These are phyloP conservation scores for Cubamyces sp. DNA, from an alignment of 768 basidiomycete genomes.

Conservation along the genomic window DNA sequence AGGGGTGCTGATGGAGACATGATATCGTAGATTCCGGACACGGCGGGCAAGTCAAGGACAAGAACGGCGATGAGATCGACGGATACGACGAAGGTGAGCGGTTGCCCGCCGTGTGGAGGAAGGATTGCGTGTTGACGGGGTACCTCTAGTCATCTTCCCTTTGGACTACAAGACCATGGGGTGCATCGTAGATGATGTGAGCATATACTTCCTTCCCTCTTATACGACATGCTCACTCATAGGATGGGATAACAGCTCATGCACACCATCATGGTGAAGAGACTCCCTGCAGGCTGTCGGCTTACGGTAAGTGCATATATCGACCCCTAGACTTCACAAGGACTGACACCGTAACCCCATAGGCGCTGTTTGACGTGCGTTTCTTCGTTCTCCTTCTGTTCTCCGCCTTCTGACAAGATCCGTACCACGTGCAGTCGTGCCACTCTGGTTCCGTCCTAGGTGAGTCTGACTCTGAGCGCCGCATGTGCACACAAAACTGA, in stretches of 20 bases:
- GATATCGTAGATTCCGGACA: conserved; percentile 78
- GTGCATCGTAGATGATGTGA: conserved; percentile 89
- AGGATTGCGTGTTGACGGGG: background rate
- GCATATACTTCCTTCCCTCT: conserved; percentile 31
- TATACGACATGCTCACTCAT: background rate
- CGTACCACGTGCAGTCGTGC: conserved; percentile 56
- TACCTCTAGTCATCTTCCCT: conserved; percentile 78
- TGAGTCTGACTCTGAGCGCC: conserved; percentile 36
- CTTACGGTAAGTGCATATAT: conserved; percentile 66
- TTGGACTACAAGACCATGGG: conserved; percentile 67
- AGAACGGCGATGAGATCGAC: conserved; percentile 82
- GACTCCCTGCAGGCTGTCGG: conserved; percentile 85
- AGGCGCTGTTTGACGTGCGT: conserved; percentile 40
- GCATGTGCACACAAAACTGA: background rate
- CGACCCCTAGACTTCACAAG: background rate
- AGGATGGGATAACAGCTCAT: conserved; percentile 50
- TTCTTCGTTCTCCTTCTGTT: no score
- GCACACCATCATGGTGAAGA: conserved; percentile 76
- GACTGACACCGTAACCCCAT: background rate
- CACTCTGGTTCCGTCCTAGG: conserved; percentile 91
- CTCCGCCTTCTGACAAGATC: background rate
- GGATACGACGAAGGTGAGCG: conserved; percentile 76
- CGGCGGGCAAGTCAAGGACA: conserved; percentile 87
- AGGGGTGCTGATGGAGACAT: background rate
- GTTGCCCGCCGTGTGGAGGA: background rate